phyloP scores from a whole-genome alignment of 1,284 basidiomycete species.

The Ceratobasidium sp. region DNA sequence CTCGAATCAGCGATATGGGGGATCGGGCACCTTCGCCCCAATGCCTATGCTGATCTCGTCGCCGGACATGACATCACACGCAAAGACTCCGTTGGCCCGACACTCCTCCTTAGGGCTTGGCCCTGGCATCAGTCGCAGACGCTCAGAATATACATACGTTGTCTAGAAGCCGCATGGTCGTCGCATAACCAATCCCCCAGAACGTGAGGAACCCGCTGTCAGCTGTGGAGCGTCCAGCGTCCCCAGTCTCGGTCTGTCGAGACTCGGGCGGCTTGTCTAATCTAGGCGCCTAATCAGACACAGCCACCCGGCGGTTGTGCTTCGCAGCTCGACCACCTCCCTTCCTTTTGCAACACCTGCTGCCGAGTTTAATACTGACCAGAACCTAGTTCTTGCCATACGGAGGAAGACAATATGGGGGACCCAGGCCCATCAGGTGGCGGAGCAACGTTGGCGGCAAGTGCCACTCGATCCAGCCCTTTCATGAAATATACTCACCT shows the following conservation, averaged over 20 bases:
- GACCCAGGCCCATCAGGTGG: slow-evolving; percentile 11
- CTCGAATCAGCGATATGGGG: slow-evolving; percentile 12
- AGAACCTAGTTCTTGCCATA: background rate
- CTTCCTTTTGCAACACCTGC: background rate
- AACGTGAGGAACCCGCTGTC: slow-evolving; percentile 19
- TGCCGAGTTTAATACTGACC: background rate
- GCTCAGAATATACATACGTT: background rate
- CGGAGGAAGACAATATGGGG: slow-evolving; percentile 12
- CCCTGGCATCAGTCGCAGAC: background rate
- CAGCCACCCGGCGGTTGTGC: background rate
- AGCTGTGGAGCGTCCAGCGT: background rate
- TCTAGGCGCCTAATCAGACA: slow-evolving; percentile 15
- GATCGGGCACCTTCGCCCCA: slow-evolving; percentile 17
- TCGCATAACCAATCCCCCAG: slow-evolving; percentile 30
- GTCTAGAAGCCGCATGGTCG: background rate
- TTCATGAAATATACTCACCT: slow-evolving; percentile 7
- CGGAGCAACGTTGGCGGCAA: background rate
- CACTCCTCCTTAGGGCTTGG: background rate
- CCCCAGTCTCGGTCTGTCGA: background rate
- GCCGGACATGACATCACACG: background rate
- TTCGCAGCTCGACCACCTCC: slow-evolving; percentile 3
- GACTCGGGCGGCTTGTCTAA: slow-evolving; percentile 14
- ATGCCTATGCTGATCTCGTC: slow-evolving; percentile 8
- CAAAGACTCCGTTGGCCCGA: background rate
- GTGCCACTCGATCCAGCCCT: slow-evolving; percentile 13